phyloP scores from a whole-genome alignment of 352 stramenopile genomes.

The Pythium plurisporium region DNA sequence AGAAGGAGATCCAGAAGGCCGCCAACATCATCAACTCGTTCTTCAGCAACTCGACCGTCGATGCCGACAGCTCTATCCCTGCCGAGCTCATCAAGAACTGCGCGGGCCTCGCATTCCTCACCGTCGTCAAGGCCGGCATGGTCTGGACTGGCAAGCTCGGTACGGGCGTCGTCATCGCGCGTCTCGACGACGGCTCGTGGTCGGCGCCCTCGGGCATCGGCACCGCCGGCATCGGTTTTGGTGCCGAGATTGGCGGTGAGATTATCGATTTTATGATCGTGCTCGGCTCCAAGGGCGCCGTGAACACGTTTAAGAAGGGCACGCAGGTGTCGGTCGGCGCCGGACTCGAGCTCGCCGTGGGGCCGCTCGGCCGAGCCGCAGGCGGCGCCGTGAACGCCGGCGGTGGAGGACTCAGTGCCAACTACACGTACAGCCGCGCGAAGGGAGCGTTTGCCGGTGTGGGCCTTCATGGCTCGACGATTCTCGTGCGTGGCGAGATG shows the following conservation, averaged over 20 bases:
- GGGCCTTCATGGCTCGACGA: conserved; percentile 77
- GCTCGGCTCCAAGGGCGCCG: conserved; percentile 57
- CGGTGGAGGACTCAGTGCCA: conserved; percentile 71
- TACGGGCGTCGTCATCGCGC: conserved; percentile 75
- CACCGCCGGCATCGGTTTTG: conserved; percentile 76
- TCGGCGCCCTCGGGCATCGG: conserved; percentile 80
- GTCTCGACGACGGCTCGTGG: conserved; percentile 79
- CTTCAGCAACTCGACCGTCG: conserved; percentile 66
- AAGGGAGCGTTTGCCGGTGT: conserved; percentile 80
- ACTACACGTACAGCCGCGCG: conserved; percentile 85
- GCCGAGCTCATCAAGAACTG: conserved; percentile 79
- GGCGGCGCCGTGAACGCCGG: conserved; percentile 74
- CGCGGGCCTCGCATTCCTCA: conserved; percentile 76
- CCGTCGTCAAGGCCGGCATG: conserved; percentile 79
- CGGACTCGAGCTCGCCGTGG: conserved; percentile 69
- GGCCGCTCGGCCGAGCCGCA: conserved; percentile 60
- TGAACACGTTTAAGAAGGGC: conserved; percentile 82
- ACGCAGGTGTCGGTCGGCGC: conserved; percentile 79
- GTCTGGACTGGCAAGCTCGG: conserved; percentile 84
- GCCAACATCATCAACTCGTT: conserved; percentile 82
- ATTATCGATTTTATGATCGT: conserved; percentile 90
- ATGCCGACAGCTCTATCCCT: conserved; percentile 72
- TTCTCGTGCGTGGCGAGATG: conserved; percentile 81
- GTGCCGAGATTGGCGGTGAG: conserved; percentile 78
- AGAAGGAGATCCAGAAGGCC: conserved; percentile 82